Evolutionary conservation across 148 eudicot species (phyloP).

Genomic region (Fagopyrum tataricum): DNA sequence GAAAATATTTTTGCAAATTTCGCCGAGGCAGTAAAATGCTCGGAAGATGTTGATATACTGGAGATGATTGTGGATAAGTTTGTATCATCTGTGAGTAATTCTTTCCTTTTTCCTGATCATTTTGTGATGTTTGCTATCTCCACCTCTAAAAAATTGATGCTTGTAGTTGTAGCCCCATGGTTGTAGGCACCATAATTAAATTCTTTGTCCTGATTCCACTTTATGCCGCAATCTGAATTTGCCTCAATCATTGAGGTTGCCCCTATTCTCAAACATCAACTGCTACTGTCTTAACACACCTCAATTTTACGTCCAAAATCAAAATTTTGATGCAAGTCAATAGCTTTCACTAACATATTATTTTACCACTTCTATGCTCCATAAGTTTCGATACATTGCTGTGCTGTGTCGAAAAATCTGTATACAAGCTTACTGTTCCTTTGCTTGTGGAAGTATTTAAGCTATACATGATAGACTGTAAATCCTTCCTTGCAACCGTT

Average conservation of each 20-base stretch:
- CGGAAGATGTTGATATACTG: constrained; percentile 81
- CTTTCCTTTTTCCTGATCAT: neutral
- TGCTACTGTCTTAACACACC: neutral
- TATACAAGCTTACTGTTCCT: too few relatives aligned
- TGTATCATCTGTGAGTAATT: constrained; percentile 75
- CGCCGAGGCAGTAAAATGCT: constrained; percentile 75
- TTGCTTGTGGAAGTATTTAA: too few relatives aligned
- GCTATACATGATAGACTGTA: too few relatives aligned
- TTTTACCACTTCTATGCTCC: neutral
- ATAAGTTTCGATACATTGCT: neutral
- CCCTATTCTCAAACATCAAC: neutral
- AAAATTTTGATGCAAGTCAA: neutral
- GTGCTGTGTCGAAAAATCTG: neutral
- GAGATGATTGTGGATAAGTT: constrained; percentile 94
- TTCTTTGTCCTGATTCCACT: neutral
- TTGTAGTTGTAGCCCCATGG: neutral
- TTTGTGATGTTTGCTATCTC: neutral
- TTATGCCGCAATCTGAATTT: neutral
- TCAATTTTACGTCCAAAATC: neutral
- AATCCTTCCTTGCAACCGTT: neutral
- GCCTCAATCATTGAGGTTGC: neutral
- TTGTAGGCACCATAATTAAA: neutral
- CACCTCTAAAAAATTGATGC: neutral
- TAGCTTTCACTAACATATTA: neutral
- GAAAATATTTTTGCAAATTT: constrained; percentile 72